phyloP scores from a whole-genome alignment of 106 monocot species.

The Dendrobium catenatum region DNA sequence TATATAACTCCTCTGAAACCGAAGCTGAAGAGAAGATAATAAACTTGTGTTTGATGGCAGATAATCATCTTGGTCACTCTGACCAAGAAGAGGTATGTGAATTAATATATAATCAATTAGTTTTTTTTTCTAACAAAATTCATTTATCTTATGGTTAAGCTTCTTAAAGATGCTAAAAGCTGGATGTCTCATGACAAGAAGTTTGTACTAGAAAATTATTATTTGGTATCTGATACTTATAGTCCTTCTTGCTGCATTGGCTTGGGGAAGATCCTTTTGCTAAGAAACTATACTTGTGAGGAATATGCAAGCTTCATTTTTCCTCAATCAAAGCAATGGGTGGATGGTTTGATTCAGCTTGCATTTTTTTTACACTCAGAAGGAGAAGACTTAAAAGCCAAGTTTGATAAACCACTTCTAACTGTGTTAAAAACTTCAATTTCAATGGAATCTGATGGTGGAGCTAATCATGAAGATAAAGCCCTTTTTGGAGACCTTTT shows the following conservation, averaged over 20 bases:
- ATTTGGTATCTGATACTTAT: slow-evolving; percentile 10
- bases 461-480: slow-evolving; percentile 79
- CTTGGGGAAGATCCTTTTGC: slow-evolving; percentile 43
- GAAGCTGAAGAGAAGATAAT: too few species aligned
- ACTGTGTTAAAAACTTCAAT: slow-evolving; percentile 38
- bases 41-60: too few species aligned
- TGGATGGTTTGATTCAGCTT: slow-evolving; percentile 71
- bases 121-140: too few species aligned
- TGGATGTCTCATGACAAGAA: slow-evolving; percentile 26
- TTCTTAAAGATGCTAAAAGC: slow-evolving; percentile 47
- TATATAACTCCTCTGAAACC: too few species aligned
- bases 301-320: slow-evolving; percentile 63
- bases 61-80: too few species aligned
- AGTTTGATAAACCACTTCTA: slow-evolving; percentile 31
- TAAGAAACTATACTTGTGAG: slow-evolving; percentile 47
- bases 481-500: slow-evolving; percentile 98
- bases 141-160: slow-evolving; percentile 20
- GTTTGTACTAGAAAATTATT: slow-evolving; percentile 15
- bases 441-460: slow-evolving; percentile 47
- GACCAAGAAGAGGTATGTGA: too few species aligned
- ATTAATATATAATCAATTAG: too few species aligned
- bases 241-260: slow-evolving; percentile 40
- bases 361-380: slow-evolving; percentile 63
- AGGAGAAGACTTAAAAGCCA: slow-evolving; percentile 47
- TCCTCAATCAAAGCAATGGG: slow-evolving; percentile 63